Evolutionary conservation across 208 protist genomes (phyloP).

Genomic region (Porcisia deanei): DNA sequence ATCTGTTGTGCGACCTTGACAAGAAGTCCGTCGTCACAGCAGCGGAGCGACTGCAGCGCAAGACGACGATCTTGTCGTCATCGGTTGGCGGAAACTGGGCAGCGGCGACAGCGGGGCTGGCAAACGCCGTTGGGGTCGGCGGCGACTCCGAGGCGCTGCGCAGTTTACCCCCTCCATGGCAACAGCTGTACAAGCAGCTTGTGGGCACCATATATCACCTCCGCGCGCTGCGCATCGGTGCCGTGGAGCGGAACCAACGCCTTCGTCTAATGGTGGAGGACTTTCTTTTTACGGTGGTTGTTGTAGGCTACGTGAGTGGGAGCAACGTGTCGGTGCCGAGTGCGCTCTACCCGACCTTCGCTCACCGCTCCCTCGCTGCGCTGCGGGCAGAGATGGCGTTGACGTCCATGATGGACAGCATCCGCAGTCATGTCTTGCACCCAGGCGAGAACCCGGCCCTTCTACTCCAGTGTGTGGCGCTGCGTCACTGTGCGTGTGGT

Average conservation of each 20-base stretch:
- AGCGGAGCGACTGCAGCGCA: constrained; percentile 32
- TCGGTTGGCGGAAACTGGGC: constrained; percentile 35
- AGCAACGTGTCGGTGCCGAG: constrained; percentile 20
- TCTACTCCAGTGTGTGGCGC: constrained; percentile 42
- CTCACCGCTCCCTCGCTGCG: constrained; percentile 29
- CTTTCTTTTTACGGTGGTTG: constrained; percentile 42
- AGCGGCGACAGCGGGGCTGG: constrained; percentile 37
- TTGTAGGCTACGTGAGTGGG: constrained; percentile 32
- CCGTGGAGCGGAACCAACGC: constrained; percentile 42
- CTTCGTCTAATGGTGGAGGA: constrained; percentile 62
- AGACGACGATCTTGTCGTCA: constrained; percentile 7
- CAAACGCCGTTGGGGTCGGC: constrained; percentile 36
- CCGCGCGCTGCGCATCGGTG: constrained; percentile 43
- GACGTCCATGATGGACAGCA: constrained; percentile 44
- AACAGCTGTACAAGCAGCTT: constrained; percentile 47
- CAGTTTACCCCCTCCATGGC: constrained; percentile 18
- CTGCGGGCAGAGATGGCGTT: constrained; percentile 39
- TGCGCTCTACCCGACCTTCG: constrained; percentile 35
- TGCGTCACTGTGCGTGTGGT: constrained; percentile 50
- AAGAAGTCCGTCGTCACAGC: constrained; percentile 41
- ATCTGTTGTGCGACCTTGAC: constrained; percentile 77
- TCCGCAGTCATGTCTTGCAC: constrained; percentile 36
- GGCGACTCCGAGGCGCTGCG: constrained; percentile 26
- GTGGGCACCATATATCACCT: constrained; percentile 38
- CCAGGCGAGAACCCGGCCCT: constrained; percentile 41